These are phyloP conservation scores for Blastobotrys robertii DNA, from an alignment of 805 yeast species.

Conservation along the genomic window DNA sequence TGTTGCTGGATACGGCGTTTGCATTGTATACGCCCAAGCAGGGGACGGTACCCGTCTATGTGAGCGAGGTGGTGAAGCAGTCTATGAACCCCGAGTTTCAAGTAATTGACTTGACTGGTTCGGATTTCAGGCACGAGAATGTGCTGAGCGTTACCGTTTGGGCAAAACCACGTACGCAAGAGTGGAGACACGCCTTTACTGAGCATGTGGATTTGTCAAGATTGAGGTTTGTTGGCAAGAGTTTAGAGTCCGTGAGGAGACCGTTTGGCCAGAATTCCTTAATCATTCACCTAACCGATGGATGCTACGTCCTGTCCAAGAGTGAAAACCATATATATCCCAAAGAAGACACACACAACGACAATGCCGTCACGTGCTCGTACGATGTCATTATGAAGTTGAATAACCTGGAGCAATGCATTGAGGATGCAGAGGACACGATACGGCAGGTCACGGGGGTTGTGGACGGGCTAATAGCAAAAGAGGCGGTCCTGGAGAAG, in stretches of 20 bases:
- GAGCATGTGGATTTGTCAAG: slow-evolving; percentile 7
- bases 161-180: slow-evolving; percentile 3
- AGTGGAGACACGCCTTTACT: slow-evolving; percentile 7
- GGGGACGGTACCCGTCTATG: slow-evolving; percentile 12
- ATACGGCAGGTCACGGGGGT: slow-evolving; percentile 10
- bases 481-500: slow-evolving; percentile 2
- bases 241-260: slow-evolving; percentile 10
- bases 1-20: slow-evolving; percentile 12
- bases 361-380: slow-evolving; percentile 6
- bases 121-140: slow-evolving; percentile 7
- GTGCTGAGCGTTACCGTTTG: slow-evolving; percentile 11
- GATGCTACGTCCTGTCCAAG: slow-evolving; percentile 11
- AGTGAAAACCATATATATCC: background rate
- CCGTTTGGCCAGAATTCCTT: slow-evolving; percentile 13
- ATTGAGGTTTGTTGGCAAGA: slow-evolving; percentile 14
- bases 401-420: slow-evolving; percentile 22
- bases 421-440: slow-evolving; percentile 21
- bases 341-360: background rate
- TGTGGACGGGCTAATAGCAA: slow-evolving; percentile 11
- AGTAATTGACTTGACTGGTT: slow-evolving; percentile 11
- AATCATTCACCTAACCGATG: slow-evolving; percentile 15
- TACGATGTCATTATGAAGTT: slow-evolving; percentile 23
- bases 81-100: slow-evolving; percentile 19
- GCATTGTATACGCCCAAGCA: slow-evolving; percentile 8
- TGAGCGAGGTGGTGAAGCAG: slow-evolving; percentile 12